A percentile compares a stretch with the other conserved stretches of the same genome.
Evolutionary conservation across 2,329 filamentous ascomycete genomes (phyloP).

Genomic region (Ophiostoma sp.): DNA sequence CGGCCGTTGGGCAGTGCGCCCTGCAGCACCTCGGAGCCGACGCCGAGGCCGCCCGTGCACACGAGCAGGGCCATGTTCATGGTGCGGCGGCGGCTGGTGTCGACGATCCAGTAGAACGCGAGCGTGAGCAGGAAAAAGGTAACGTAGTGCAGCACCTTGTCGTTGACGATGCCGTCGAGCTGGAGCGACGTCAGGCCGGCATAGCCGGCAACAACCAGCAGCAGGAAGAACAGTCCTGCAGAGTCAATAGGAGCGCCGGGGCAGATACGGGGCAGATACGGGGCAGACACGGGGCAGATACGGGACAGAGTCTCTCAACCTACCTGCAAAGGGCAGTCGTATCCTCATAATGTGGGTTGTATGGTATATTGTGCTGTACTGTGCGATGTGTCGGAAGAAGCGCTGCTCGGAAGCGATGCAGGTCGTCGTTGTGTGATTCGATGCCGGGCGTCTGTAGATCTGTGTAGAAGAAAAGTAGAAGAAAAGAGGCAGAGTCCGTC

Average conservation of each 20-base stretch:
- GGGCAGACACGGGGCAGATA: conserved; percentile 9
- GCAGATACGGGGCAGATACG: not conserved
- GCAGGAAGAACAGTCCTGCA: conserved; percentile 60
- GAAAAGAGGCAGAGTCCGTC: too few relatives aligned
- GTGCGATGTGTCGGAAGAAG: not conserved
- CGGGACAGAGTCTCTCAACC: not conserved
- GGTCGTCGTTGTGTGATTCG: too few relatives aligned
- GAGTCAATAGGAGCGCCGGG: too few relatives aligned
- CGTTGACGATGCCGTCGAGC: conserved; percentile 60
- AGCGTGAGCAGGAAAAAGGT: conserved; percentile 88
- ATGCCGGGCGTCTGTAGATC: too few relatives aligned
- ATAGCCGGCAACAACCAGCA: conserved; percentile 72
- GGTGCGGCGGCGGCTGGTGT: conserved; percentile 78
- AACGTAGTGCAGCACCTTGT: conserved; percentile 81
- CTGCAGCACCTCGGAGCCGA: conserved; percentile 73
- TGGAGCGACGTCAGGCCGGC: conserved; percentile 66
- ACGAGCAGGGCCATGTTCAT: conserved; percentile 76
- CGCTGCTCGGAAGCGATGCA: not conserved
- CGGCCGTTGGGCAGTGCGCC: conserved; percentile 68
- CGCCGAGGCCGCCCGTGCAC: conserved; percentile 65
- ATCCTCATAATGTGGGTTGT: conserved; percentile 61
- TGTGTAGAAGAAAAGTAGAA: too few relatives aligned
- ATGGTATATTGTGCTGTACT: conserved; percentile 24
- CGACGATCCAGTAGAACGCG: conserved; percentile 93
- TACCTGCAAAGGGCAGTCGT: conserved; percentile 81